These are phyloP conservation scores for Mycena epipterygia DNA, from an alignment of 768 basidiomycete genomes.

Conservation along the genomic window DNA sequence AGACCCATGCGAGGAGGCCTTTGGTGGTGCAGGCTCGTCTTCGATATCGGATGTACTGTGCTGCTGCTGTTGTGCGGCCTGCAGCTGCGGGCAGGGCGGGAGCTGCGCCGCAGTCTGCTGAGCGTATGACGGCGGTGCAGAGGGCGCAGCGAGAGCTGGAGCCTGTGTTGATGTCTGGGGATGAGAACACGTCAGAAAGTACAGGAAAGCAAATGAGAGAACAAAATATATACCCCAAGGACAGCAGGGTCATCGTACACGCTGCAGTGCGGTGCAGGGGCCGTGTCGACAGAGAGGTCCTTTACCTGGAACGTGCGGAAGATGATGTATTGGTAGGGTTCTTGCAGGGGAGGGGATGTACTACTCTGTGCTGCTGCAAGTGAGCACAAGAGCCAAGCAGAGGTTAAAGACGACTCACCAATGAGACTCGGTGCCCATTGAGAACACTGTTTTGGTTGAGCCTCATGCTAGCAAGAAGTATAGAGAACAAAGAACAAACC, in stretches of 20 bases:
- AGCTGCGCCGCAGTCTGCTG: slow-evolving; percentile 31
- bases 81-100: slow-evolving; percentile 17
- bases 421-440: slow-evolving; percentile 41
- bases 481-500: slow-evolving; percentile 58
- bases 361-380: slow-evolving; percentile 70
- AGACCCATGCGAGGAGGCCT: slow-evolving; percentile 80
- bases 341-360: slow-evolving; percentile 86
- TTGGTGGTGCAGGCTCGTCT: slow-evolving; percentile 82
- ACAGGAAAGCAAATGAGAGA: not conserved
- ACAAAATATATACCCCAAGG: slow-evolving; percentile 65
- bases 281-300: slow-evolving; percentile 88
- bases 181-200: not conserved
- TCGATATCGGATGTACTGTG: too few species aligned
- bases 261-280: slow-evolving; percentile 64
- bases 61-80: not conserved
- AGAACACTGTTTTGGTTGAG: not conserved
- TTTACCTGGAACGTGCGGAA: slow-evolving; percentile 93
- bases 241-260: slow-evolving; percentile 91
- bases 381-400: not conserved
- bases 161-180: slow-evolving; percentile 27
- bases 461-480: slow-evolving; percentile 40
- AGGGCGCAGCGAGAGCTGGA: slow-evolving; percentile 7
- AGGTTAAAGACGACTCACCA: slow-evolving; percentile 62
- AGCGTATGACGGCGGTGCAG: slow-evolving; percentile 25
- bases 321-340: slow-evolving; percentile 91